These are phyloP conservation scores for Wickerhamomyces pijperi DNA, from an alignment of 805 yeast genomes.

Conservation along the genomic window DNA sequence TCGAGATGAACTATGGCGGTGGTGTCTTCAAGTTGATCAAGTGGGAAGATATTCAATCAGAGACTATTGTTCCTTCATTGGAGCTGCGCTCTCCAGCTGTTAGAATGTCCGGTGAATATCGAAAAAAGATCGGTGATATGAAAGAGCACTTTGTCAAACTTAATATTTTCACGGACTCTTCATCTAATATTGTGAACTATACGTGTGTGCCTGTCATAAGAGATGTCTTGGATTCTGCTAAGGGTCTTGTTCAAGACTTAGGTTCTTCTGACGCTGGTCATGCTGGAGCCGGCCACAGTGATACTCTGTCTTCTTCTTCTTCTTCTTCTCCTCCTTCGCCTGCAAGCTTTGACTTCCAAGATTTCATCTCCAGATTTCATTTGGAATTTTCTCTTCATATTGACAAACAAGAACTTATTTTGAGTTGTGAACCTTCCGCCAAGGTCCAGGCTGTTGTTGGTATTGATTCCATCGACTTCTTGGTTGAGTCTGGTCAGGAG, in stretches of 20 bases:
- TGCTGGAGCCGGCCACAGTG: slow-evolving; percentile 1
- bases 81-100: slow-evolving; percentile 70
- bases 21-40: slow-evolving; percentile 40
- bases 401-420: slow-evolving; percentile 60
- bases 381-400: slow-evolving; percentile 52
- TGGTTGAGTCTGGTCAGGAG: slow-evolving; percentile 39
- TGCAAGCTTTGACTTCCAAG: slow-evolving; percentile 28
- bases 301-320: too few relatives aligned
- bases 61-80: slow-evolving; percentile 32
- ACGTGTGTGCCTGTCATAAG: slow-evolving; percentile 68
- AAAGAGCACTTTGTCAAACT: slow-evolving; percentile 35
- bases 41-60: slow-evolving; percentile 27
- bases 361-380: slow-evolving; percentile 43
- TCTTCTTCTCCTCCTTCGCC: too few relatives aligned
- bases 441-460: slow-evolving; percentile 82
- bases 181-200: slow-evolving; percentile 61
- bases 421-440: slow-evolving; percentile 91
- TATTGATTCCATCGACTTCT: slow-evolving; percentile 53
- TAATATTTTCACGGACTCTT: slow-evolving; percentile 53
- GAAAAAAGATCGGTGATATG: slow-evolving; percentile 21
- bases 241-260: slow-evolving; percentile 31
- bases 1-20: slow-evolving; percentile 54
- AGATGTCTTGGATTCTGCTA: slow-evolving; percentile 43
- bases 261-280: slow-evolving; percentile 2
- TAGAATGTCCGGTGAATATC: slow-evolving; percentile 42